phyloP scores from a whole-genome alignment of 805 yeast genomes.

The Saturnispora sanitii region DNA sequence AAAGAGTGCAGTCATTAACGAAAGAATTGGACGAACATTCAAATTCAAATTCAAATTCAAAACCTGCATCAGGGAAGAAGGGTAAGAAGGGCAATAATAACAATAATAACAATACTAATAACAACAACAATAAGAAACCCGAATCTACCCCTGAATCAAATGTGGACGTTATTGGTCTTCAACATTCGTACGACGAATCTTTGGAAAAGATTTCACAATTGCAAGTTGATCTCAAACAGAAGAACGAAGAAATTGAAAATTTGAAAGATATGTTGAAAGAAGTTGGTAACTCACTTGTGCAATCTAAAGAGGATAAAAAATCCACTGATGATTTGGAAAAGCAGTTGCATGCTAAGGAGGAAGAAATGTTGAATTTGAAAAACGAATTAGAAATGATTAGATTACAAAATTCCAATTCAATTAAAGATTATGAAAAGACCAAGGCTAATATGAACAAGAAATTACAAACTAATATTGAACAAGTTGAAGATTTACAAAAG shows the following conservation, averaged over 20 bases:
- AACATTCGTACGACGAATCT: slow-evolving; percentile 18
- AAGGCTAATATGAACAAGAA: slow-evolving; percentile 21
- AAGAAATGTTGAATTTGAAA: slow-evolving; percentile 9
- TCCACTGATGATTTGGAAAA: slow-evolving; percentile 13
- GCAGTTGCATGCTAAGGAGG: slow-evolving; percentile 2
- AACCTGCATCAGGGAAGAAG: slow-evolving; percentile 9
- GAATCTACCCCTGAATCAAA: slow-evolving; percentile 1
- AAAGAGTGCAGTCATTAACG: slow-evolving; percentile 17
- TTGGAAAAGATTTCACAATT: slow-evolving; percentile 13
- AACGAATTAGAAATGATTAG: slow-evolving; percentile 25
- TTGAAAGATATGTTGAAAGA: slow-evolving; percentile 67
- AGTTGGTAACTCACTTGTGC: slow-evolving; percentile 73
- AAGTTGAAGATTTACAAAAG: slow-evolving; percentile 15
- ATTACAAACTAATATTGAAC: slow-evolving; percentile 13
- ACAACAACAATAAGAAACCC: slow-evolving; percentile 3
- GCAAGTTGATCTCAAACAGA: slow-evolving; percentile 28
- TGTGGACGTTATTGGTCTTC: slow-evolving; percentile 19
- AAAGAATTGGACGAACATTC: no score
- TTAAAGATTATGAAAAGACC: slow-evolving; percentile 28
- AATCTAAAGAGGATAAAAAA: slow-evolving; percentile 49
- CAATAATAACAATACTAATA: slow-evolving; percentile 10
- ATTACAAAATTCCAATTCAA: slow-evolving; percentile 28
- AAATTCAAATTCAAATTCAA: neutral
- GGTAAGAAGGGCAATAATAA: slow-evolving; percentile 15
- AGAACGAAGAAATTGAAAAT: slow-evolving; percentile 55